phyloP scores from a whole-genome alignment of 1,284 basidiomycete genomes.

The Xerocomus amazonicus region DNA sequence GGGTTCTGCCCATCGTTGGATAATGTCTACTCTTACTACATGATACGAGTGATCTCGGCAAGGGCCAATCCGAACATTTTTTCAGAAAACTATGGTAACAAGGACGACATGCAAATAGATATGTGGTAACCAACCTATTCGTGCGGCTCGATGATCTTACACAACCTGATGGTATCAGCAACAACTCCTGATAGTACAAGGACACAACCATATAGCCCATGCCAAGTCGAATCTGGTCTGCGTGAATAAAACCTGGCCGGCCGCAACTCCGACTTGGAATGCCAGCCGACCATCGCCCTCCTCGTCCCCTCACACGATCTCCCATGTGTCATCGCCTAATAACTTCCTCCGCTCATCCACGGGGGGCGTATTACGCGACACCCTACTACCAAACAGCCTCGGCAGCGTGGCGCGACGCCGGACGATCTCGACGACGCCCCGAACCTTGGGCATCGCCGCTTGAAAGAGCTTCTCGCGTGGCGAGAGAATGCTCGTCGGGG shows the following conservation, averaged over 20 bases:
- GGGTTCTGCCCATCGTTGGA: no score
- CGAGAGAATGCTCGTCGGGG: slow-evolving; percentile 4
- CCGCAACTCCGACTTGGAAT: slow-evolving; percentile 29
- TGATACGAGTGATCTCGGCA: no score
- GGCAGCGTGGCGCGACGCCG: slow-evolving; percentile 19
- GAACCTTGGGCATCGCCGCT: slow-evolving; percentile 38
- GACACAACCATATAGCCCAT: no score
- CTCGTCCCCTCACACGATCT: slow-evolving; percentile 16
- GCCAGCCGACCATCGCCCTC: slow-evolving; percentile 8
- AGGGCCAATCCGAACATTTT: no score
- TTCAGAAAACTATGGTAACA: no score
- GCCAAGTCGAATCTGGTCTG: not conserved
- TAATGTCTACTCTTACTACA: no score
- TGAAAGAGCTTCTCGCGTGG: slow-evolving; percentile 29
- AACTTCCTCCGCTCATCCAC: slow-evolving; percentile 20
- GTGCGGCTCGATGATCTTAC: no score
- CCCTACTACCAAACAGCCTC: not conserved
- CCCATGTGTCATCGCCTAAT: slow-evolving; percentile 21
- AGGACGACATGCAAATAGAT: no score
- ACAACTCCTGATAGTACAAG: no score
- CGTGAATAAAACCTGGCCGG: slow-evolving; percentile 15
- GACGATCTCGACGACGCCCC: slow-evolving; percentile 30
- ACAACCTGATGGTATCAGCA: no score
- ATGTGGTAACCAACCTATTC: no score
- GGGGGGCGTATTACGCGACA: slow-evolving; percentile 17